Evolutionary conservation across 139 green algal genomes (phyloP).

Genomic region (Microglena sp.): DNA sequence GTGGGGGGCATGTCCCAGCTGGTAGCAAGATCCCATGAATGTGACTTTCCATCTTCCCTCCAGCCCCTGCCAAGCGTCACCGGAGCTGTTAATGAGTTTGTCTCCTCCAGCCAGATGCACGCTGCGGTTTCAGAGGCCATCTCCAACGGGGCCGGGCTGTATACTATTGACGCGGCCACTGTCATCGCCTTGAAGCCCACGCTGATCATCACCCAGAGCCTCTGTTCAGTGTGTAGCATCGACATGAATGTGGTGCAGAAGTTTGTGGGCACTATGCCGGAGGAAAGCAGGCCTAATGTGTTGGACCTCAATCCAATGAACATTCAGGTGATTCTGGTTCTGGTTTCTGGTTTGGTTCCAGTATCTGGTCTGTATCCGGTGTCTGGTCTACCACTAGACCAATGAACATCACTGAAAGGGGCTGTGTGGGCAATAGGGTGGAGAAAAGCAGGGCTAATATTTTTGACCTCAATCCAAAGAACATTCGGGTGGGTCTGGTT

Average conservation of each 20-base stretch:
- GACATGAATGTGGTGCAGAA: conserved; percentile 45
- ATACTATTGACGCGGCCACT: conserved; percentile 32
- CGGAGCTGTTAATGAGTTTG: conserved; percentile 12
- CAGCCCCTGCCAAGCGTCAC: conserved; percentile 13
- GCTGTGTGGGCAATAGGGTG: no score
- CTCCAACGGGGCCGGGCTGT: conserved; percentile 31
- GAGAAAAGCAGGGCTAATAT: no score
- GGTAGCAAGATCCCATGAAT: conserved; percentile 36
- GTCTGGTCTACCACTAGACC: no score
- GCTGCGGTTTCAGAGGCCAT: not conserved
- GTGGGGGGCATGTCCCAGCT: conserved; percentile 30
- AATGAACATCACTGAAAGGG: no score
- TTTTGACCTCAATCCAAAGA: no score
- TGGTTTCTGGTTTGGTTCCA: no score
- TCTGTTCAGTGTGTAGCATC: conserved; percentile 47
- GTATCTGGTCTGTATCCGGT: no score
- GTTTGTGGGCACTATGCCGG: conserved; percentile 17
- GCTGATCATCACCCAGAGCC: conserved; percentile 55
- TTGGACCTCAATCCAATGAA: no score
- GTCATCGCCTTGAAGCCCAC: conserved; percentile 34
- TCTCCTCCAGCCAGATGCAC: conserved; percentile 18
- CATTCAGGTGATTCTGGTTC: no score
- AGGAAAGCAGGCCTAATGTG: no score
- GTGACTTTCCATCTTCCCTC: conserved; percentile 43
- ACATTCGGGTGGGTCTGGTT: no score